Evolutionary conservation across 352 stramenopile species (phyloP).

Genomic region (Discostella stelligera): DNA sequence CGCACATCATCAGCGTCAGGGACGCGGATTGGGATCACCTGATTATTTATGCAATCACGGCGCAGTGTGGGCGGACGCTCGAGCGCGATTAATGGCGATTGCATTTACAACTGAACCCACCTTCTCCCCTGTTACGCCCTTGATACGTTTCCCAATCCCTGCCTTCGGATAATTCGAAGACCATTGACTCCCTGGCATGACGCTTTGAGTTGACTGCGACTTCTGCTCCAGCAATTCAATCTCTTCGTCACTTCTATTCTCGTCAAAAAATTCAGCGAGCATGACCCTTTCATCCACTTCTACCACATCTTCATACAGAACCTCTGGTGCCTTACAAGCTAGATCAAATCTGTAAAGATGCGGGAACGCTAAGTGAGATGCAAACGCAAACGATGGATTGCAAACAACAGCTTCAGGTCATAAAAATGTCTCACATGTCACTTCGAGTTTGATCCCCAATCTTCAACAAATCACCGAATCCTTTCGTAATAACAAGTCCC

Average conservation of each 20-base stretch:
- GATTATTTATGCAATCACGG: conserved; percentile 4
- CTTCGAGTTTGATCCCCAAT: conserved; percentile 98
- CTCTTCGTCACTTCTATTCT: conserved; percentile 35
- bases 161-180: conserved; percentile 22
- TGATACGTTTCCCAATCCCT: conserved; percentile 20
- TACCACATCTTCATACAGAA: conserved; percentile 96
- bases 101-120: conserved; percentile 44
- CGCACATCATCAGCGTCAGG: conserved; percentile 86
- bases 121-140: conserved; percentile 64
- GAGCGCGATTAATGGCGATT: background rate
- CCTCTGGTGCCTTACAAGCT: conserved; percentile 76
- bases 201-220: background rate
- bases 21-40: conserved; percentile 56
- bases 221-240: conserved; percentile 36
- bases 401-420: conserved; percentile 59
- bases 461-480: conserved; percentile 94
- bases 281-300: conserved; percentile 96
- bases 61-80: background rate
- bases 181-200: conserved; percentile 42
- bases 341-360: conserved; percentile 83
- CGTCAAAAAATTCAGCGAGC: conserved; percentile 81
- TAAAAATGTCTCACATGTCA: conserved; percentile 83
- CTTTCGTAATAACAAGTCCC: conserved; percentile 92
- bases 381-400: background rate
- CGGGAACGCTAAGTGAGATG: background rate